A percentile compares a stretch with the other conserved stretches of the same genome.
These are phyloP conservation scores for Plectranthus barbatus DNA, from an alignment of 257 asterid genomes.

Conservation along the genomic window DNA sequence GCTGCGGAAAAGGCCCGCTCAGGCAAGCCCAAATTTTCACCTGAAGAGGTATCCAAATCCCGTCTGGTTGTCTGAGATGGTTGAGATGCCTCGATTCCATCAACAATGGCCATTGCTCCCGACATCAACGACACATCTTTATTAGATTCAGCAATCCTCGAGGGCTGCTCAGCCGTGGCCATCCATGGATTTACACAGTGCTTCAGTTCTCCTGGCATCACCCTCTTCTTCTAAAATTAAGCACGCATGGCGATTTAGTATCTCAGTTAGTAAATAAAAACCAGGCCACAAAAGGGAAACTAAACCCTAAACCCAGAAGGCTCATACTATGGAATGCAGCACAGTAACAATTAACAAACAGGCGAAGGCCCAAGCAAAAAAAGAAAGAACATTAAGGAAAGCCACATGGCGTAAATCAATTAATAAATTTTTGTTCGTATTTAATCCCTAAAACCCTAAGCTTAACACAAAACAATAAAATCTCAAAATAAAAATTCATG, in stretches of 20 bases:
- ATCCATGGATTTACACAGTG: conserved; percentile 38
- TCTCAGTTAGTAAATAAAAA: not conserved
- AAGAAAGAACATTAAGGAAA: not conserved
- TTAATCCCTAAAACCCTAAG: not conserved
- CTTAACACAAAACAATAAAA: not conserved
- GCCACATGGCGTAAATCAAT: not conserved
- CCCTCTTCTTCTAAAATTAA: conserved; percentile 5
- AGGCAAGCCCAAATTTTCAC: conserved; percentile 36
- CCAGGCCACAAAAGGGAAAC: not conserved
- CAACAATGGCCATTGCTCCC: conserved; percentile 24
- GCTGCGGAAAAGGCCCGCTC: conserved; percentile 80
- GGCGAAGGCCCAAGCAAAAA: not conserved
- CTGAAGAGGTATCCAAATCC: conserved; percentile 12
- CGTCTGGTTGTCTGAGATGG: conserved; percentile 18
- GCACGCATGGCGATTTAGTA: not conserved
- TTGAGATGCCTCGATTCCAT: conserved; percentile 30
- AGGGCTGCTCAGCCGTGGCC: conserved; percentile 25
- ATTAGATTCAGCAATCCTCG: conserved; percentile 27
- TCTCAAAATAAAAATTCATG: not conserved
- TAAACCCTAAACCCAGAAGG: not conserved
- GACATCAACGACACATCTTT: conserved; percentile 45
- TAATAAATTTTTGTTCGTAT: not conserved
- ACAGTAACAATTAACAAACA: not conserved
- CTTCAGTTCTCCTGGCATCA: conserved; percentile 45
- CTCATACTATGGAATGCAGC: not conserved